These are phyloP conservation scores for Fusarium sarcochroum DNA, from an alignment of 2,329 filamentous ascomycete genomes.

Conservation along the genomic window DNA sequence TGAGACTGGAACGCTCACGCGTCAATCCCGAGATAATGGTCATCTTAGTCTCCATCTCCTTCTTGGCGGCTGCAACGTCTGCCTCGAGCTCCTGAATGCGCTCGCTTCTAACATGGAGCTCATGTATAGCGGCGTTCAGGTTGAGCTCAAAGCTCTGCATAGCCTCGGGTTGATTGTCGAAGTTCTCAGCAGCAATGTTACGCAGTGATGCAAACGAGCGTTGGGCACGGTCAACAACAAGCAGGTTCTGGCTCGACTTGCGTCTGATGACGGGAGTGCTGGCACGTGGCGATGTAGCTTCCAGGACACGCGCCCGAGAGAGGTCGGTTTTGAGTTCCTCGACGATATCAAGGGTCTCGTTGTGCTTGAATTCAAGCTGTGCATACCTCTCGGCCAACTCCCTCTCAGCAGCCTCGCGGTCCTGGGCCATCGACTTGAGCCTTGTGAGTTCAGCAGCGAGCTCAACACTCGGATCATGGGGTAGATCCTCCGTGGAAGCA, in stretches of 20 bases:
- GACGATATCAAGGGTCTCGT: constrained; percentile 84
- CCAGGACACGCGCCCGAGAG: constrained; percentile 77
- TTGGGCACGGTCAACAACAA: constrained; percentile 90
- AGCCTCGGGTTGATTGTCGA: constrained; percentile 84
- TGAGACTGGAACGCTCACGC: constrained; percentile 91
- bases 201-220: constrained; percentile 91
- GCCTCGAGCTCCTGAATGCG: constrained; percentile 91
- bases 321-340: constrained; percentile 92
- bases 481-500: constrained; percentile 56
- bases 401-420: constrained; percentile 82
- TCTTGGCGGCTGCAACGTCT: constrained; percentile 85
- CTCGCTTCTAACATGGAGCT: constrained; percentile 88
- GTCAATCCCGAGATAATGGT: constrained; percentile 95
- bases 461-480: constrained; percentile 57
- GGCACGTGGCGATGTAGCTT: constrained; percentile 72
- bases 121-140: constrained; percentile 91
- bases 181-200: constrained; percentile 88
- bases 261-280: constrained; percentile 87
- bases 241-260: constrained; percentile 91
- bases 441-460: constrained; percentile 77
- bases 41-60: constrained; percentile 97
- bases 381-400: constrained; percentile 83
- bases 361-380: constrained; percentile 86
- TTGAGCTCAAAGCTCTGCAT: constrained; percentile 96
- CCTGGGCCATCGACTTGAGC: constrained; percentile 77